Conservation (phyloP, 1,139 yeast genomes). For the Suhomyces panamericanus region DNA sequence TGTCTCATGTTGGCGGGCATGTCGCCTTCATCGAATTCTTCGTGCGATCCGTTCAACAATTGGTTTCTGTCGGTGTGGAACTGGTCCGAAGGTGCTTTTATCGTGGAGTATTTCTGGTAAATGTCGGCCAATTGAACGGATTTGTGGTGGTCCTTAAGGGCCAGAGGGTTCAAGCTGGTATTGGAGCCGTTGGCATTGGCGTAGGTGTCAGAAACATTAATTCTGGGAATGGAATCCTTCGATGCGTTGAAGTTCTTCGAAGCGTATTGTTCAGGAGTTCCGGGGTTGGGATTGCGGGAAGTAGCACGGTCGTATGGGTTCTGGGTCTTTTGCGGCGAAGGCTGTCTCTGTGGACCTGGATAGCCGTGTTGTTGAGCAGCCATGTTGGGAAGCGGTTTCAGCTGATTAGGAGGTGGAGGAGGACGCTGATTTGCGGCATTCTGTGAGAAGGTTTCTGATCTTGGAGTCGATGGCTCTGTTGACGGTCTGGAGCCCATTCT, state of each 20-base stretch:
- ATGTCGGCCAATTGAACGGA: constrained; percentile 47
- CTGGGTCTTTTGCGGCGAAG: background rate
- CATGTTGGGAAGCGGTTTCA: constrained; percentile 1
- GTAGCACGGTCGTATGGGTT: constrained; percentile 4
- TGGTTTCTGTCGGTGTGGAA: constrained; percentile 31
- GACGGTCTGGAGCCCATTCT: constrained; percentile 1
- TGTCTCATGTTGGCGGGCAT: constrained; percentile 36
- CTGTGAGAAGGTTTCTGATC: constrained; percentile 4
- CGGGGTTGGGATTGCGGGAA: constrained; percentile 3
- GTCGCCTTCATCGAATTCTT: constrained; percentile 36
- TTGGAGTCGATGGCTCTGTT: constrained; percentile 7
- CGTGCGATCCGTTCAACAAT: constrained; percentile 40
- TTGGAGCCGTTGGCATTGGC: background rate
- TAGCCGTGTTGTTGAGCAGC: background rate
- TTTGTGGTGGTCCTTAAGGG: constrained; percentile 24
- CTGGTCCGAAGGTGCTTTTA: constrained; percentile 46
- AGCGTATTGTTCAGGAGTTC: background rate
- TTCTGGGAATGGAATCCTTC: constrained; percentile 5
- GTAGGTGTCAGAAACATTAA: constrained; percentile 1
- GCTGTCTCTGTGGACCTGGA: background rate
- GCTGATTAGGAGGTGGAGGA: constrained; percentile 10
- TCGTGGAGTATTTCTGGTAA: constrained; percentile 46
- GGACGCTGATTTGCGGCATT: background rate
- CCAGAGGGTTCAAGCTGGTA: constrained; percentile 4
- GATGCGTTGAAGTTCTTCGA: constrained; percentile 8